Evolutionary conservation across 129 eudicot genomes (phyloP).

Genomic region (carrot (Daucus carota)): DH1_v3.0 NC_030381.2:35832501-35833000

Average conservation of each 20-base stretch:
- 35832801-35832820: conserved; percentile 11
- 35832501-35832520: too few species aligned
- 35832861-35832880: conserved; percentile 9
- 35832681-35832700: conserved; percentile 98
- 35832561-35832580: too few species aligned
- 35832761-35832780: conserved; percentile 51
- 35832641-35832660: neutral
- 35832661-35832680: conserved; percentile 72
- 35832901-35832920: neutral
- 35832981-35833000: neutral
- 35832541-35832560: too few species aligned
- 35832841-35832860: neutral
- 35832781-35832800: conserved; percentile 34
- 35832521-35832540: too few species aligned
- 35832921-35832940: neutral
- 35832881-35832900: conserved; percentile 19
- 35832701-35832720: conserved; percentile 72
- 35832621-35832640: too few species aligned
- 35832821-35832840: conserved; percentile 1
- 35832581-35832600: too few species aligned
- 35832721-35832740: conserved; percentile 77
- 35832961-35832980: conserved; percentile 17
- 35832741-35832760: conserved; percentile 98
- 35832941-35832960: conserved; percentile 9
- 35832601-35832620: too few species aligned